Percentiles rank a stretch among this genome's conserved stretches.
These are phyloP conservation scores for Verbascum thapsus DNA, from an alignment of 257 asterid species.

Conservation along the genomic window DNA sequence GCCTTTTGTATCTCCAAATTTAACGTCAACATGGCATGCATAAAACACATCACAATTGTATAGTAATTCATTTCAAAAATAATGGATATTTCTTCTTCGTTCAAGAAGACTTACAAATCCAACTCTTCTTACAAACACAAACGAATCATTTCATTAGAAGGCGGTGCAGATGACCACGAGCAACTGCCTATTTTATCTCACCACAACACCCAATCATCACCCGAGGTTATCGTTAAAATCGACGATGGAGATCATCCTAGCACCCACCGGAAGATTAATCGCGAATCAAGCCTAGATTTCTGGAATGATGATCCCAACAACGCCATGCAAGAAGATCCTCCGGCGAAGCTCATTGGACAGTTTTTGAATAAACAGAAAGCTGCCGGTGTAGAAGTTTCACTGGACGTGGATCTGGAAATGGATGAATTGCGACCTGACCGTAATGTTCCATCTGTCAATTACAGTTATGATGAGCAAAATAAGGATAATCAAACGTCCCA, in stretches of 20 bases:
- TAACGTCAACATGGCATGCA: too few relatives aligned
- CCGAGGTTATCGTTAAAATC: slow-evolving; percentile 58
- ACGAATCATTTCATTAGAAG: slow-evolving; percentile 37
- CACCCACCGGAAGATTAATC: slow-evolving; percentile 21
- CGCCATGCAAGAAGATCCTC: slow-evolving; percentile 55
- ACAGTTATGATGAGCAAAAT: slow-evolving; percentile 10
- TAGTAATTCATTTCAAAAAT: not conserved
- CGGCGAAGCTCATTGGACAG: slow-evolving; percentile 60
- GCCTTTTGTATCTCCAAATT: too few relatives aligned
- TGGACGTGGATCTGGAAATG: slow-evolving; percentile 77
- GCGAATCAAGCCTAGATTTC: slow-evolving; percentile 48
- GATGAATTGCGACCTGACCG: slow-evolving; percentile 44
- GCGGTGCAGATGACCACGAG: slow-evolving; percentile 35
- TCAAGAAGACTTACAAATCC: slow-evolving; percentile 55
- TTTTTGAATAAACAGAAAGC: slow-evolving; percentile 62
- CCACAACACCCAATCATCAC: slow-evolving; percentile 33
- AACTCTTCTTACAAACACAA: slow-evolving; percentile 38
- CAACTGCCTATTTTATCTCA: slow-evolving; percentile 53
- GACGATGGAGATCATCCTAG: slow-evolving; percentile 38
- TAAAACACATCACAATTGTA: too few relatives aligned
- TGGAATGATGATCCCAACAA: slow-evolving; percentile 38
- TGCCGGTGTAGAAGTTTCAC: slow-evolving; percentile 50
- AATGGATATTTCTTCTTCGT: slow-evolving; percentile 55
- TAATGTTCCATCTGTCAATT: not conserved
- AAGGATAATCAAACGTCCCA: slow-evolving; percentile 29